Evolutionary conservation across 2,329 filamentous ascomycete genomes (phyloP).

Genomic region (Aureobasidium sp.): DNA sequence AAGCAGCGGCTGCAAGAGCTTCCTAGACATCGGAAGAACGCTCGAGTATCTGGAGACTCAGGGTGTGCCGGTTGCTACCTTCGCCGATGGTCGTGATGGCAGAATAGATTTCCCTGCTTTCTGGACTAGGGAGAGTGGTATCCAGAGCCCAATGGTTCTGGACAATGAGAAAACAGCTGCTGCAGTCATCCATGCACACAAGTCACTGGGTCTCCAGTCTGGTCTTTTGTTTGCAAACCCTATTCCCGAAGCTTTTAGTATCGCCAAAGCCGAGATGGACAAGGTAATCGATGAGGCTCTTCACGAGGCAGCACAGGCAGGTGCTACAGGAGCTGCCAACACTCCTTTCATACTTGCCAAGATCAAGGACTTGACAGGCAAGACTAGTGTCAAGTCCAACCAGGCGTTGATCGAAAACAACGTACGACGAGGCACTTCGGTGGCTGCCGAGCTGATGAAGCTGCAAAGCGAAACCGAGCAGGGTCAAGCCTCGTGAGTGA

Average conservation of each 20-base stretch:
- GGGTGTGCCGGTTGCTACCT: slow-evolving; percentile 79
- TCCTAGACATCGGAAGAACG: slow-evolving; percentile 84
- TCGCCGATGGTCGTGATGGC: slow-evolving; percentile 69
- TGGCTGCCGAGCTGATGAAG: slow-evolving; percentile 56
- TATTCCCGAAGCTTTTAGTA: slow-evolving; percentile 62
- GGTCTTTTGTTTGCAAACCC: slow-evolving; percentile 88
- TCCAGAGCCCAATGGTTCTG: slow-evolving; percentile 69
- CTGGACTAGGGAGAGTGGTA: slow-evolving; percentile 80
- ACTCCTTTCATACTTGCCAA: slow-evolving; percentile 76
- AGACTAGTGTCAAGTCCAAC: slow-evolving; percentile 68
- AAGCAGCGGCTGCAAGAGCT: slow-evolving; percentile 89
- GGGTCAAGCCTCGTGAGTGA: slow-evolving; percentile 32
- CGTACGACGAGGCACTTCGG: slow-evolving; percentile 56
- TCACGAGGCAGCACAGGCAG: slow-evolving; percentile 55
- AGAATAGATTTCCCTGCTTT: slow-evolving; percentile 85
- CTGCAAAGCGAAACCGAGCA: slow-evolving; percentile 38
- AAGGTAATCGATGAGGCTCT: slow-evolving; percentile 62
- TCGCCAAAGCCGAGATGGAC: slow-evolving; percentile 66
- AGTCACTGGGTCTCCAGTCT: slow-evolving; percentile 62
- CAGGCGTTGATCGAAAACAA: slow-evolving; percentile 61
- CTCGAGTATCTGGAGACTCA: slow-evolving; percentile 71
- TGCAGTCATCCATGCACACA: slow-evolving; percentile 77
- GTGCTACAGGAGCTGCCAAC: slow-evolving; percentile 66
- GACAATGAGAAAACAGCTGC: slow-evolving; percentile 75
- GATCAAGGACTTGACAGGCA: slow-evolving; percentile 70